Conservation (phyloP, 768 basidiomycete species). For the Pleurotus platypus region DNA sequence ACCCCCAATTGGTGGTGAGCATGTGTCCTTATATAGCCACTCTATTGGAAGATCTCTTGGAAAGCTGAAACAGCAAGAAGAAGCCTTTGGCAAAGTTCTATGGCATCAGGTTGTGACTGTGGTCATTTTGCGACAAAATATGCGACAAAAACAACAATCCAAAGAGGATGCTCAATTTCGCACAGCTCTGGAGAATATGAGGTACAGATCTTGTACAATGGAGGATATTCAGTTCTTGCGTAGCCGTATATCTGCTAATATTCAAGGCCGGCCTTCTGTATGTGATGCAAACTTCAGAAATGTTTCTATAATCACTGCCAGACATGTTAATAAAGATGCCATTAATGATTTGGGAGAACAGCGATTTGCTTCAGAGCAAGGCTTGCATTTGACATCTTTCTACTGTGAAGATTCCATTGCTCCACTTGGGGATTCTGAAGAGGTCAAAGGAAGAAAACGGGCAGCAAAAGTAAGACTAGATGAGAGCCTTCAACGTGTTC, state of each 20-base stretch:
- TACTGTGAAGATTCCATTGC: slow-evolving; percentile 17
- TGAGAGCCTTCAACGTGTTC: slow-evolving; percentile 10
- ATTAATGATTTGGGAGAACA: slow-evolving; percentile 25
- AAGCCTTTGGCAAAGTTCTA: neutral
- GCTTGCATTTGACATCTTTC: slow-evolving; percentile 20
- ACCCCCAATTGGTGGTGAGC: slow-evolving; percentile 16
- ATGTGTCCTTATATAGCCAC: slow-evolving; percentile 14
- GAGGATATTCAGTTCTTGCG: slow-evolving; percentile 26
- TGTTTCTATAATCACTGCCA: slow-evolving; percentile 29
- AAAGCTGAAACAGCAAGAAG: slow-evolving; percentile 11
- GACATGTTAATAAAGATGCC: slow-evolving; percentile 16
- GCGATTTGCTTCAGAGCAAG: slow-evolving; percentile 26
- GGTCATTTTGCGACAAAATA: slow-evolving; percentile 18
- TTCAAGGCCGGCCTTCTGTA: neutral
- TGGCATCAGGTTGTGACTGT: slow-evolving; percentile 26
- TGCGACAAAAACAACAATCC: slow-evolving; percentile 18
- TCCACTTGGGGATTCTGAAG: neutral
- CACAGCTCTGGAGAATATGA: slow-evolving; percentile 22
- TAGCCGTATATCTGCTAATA: slow-evolving; percentile 12
- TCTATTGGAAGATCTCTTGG: slow-evolving; percentile 3
- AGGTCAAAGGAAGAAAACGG: neutral
- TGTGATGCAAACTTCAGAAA: slow-evolving; percentile 17
- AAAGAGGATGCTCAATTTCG: slow-evolving; percentile 22
- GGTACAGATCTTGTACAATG: slow-evolving; percentile 8
- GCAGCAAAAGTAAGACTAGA: neutral